Percentiles rank a stretch among this genome's conserved stretches.
phyloP scores from a whole-genome alignment of 371 early-diverging fungal species.

The Fennellomyces sp. region DNA sequence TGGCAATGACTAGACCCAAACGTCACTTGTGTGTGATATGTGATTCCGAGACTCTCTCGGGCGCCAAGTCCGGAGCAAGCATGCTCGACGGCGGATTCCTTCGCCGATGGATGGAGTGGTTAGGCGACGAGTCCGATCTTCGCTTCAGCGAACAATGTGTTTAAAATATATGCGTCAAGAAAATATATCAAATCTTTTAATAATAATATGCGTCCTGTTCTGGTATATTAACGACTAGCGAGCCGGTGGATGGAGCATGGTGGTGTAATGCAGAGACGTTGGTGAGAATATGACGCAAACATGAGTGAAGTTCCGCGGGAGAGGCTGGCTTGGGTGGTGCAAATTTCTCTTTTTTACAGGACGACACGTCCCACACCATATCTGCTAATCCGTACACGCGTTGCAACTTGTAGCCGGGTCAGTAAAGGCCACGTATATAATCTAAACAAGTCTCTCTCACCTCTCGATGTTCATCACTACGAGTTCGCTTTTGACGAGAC shows the following conservation, averaged over 20 bases:
- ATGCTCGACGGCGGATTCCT: conserved; percentile 54
- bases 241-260: neutral
- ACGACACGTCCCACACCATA: conserved; percentile 5
- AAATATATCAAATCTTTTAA: neutral
- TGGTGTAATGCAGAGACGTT: conserved; percentile 6
- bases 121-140: conserved; percentile 58
- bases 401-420: neutral
- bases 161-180: no score
- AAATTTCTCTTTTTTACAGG: neutral
- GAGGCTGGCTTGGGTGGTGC: neutral
- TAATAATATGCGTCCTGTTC: neutral
- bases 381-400: conserved; percentile 7
- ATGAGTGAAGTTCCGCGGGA: neutral
- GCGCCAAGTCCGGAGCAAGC: conserved; percentile 21
- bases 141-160: conserved; percentile 46
- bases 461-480: neutral
- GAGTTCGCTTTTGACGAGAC: conserved; percentile 2
- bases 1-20: conserved; percentile 93
- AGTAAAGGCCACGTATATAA: neutral
- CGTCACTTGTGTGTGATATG: conserved; percentile 89
- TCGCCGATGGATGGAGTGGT: conserved; percentile 59
- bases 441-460: neutral
- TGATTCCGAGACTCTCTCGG: conserved; percentile 68
- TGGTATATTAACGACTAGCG: neutral
- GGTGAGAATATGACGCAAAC: conserved; percentile 2